Conservation (phyloP, 345 rosid genomes). For the Reutealis trisperma region DNA sequence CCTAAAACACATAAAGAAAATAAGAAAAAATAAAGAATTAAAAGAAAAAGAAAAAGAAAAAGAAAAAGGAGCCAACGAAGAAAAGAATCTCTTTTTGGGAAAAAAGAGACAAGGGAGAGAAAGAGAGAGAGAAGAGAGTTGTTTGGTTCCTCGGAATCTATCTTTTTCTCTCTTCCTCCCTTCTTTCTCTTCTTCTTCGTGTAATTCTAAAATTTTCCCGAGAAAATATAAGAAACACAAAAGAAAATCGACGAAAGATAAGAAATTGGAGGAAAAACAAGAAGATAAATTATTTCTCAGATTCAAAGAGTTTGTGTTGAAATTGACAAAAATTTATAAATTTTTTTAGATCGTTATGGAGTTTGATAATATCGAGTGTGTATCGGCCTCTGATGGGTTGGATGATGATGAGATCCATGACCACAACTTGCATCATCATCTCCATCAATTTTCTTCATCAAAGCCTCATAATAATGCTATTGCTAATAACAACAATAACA, state of each 20-base stretch:
- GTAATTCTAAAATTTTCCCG: not conserved
- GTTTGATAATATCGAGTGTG: constrained; percentile 75
- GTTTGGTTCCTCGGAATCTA: constrained; percentile 13
- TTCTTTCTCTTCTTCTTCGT: not conserved
- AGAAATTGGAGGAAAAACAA: not conserved
- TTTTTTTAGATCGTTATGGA: constrained; percentile 49
- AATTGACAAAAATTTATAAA: not conserved
- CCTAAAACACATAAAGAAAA: not conserved
- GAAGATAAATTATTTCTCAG: not conserved
- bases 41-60: not conserved
- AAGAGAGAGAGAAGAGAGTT: constrained; percentile 2
- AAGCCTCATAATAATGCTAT: constrained; percentile 45
- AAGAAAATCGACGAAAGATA: not conserved
- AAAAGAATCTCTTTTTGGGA: not conserved
- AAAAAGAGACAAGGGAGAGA: too few relatives aligned
- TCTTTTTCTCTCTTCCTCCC: not conserved
- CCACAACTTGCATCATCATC: constrained; percentile 38
- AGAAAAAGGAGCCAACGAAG: not conserved
- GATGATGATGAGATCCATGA: constrained; percentile 78
- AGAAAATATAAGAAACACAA: not conserved
- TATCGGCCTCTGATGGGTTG: constrained; percentile 59
- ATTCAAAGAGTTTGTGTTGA: not conserved
- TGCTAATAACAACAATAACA: constrained; percentile 34
- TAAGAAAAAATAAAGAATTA: not conserved
- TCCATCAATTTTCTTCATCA: constrained; percentile 61